Conservation (phyloP, 305 asterid genomes). For the Rubia peregrina region DNA sequence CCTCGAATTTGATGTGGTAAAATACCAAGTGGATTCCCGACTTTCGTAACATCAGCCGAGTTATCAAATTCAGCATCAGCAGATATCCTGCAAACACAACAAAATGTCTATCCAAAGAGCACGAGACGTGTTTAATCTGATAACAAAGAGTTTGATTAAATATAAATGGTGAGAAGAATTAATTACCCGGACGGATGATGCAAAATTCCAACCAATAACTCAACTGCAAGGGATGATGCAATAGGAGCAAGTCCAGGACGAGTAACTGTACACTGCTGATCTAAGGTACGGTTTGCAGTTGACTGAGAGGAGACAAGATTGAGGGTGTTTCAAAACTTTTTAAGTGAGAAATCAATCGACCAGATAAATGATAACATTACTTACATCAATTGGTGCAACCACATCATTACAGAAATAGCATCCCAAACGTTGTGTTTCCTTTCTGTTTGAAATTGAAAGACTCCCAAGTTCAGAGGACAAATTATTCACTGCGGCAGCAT, state of each 20-base stretch:
- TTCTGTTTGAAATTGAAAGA: slow-evolving; percentile 28
- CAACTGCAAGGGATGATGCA: slow-evolving; percentile 91
- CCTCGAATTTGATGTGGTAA: slow-evolving; percentile 96
- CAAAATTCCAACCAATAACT: slow-evolving; percentile 72
- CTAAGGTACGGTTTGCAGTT: slow-evolving; percentile 80
- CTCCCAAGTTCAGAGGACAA: slow-evolving; percentile 34
- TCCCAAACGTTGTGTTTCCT: slow-evolving; percentile 54
- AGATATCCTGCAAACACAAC: slow-evolving; percentile 10
- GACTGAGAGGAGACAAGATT: slow-evolving; percentile 45
- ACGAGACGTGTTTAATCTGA: background rate
- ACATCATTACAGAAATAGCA: slow-evolving; percentile 96
- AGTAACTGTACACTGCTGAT: slow-evolving; percentile 97
- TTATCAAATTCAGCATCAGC: slow-evolving; percentile 72
- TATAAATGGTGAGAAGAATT: slow-evolving; percentile 2
- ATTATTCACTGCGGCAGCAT: slow-evolving; percentile 28
- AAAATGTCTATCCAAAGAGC: background rate
- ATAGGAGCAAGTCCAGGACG: slow-evolving; percentile 99
- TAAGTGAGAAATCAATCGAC: background rate
- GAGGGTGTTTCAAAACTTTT: background rate
- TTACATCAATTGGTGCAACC: slow-evolving; percentile 92
- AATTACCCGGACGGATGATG: slow-evolving; percentile 82
- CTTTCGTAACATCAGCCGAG: slow-evolving; percentile 35
- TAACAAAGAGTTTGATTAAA: background rate
- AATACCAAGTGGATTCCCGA: slow-evolving; percentile 77
- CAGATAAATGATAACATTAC: slow-evolving; percentile 9